These are phyloP conservation scores for Schoenoplectus tabernaemontani DNA, from an alignment of 202 grass and related monocot species.

Conservation along the genomic window DNA sequence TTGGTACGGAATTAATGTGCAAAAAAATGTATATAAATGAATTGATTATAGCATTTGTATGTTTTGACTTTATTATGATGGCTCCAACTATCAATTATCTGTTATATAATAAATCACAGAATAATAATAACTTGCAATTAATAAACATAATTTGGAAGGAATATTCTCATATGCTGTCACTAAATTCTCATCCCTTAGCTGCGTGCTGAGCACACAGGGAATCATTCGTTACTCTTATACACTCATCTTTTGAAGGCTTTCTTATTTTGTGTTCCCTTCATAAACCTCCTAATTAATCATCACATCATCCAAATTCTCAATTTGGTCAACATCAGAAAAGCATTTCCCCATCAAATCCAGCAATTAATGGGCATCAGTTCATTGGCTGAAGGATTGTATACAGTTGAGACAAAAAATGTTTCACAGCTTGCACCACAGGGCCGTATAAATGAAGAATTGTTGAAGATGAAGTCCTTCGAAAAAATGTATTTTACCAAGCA, in stretches of 20 bases:
- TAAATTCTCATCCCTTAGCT: not conserved
- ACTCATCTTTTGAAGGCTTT: not conserved
- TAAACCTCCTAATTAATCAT: not conserved
- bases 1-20: not conserved
- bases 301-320: not conserved
- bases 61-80: not conserved
- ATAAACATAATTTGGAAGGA: not conserved
- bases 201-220: not conserved
- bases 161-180: not conserved
- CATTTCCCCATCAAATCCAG: not conserved
- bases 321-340: not conserved
- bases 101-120: too few relatives aligned
- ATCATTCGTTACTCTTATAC: not conserved
- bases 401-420: not conserved
- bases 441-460: constrained; percentile 3
- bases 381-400: not conserved
- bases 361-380: not conserved
- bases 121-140: not conserved
- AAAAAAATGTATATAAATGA: not conserved
- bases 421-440: not conserved
- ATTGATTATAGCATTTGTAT: not conserved
- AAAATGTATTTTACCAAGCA: not conserved
- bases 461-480: constrained; percentile 1
- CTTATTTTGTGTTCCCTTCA: not conserved
- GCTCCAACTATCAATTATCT: not conserved